Conservation (phyloP, 192 early-diverging fungal genomes). For the Backusella tuberculispora region DNA sequence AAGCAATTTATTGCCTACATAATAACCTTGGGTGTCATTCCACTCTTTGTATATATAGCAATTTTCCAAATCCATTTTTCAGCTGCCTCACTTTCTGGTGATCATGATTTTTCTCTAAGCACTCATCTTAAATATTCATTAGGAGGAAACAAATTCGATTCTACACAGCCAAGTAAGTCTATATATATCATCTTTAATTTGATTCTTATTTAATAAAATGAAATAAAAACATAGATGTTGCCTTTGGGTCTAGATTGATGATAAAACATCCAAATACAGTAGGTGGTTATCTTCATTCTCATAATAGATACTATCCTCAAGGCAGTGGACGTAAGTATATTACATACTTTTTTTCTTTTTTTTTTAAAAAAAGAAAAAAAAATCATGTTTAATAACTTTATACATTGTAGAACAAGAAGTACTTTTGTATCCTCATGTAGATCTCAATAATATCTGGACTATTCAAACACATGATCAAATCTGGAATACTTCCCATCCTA, state of each 20-base stretch:
- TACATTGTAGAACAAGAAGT: slow-evolving; percentile 68
- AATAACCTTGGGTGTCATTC: slow-evolving; percentile 81
- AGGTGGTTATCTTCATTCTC: slow-evolving; percentile 87
- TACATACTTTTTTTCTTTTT: neutral
- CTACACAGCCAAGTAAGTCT: slow-evolving; percentile 49
- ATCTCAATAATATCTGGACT: slow-evolving; percentile 89
- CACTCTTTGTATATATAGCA: slow-evolving; percentile 75
- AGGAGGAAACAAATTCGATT: slow-evolving; percentile 62
- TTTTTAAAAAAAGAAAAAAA: neutral
- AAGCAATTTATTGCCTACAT: neutral
- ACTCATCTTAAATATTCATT: slow-evolving; percentile 88
- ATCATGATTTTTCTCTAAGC: slow-evolving; percentile 93
- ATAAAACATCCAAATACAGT: slow-evolving; percentile 70
- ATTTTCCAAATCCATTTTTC: slow-evolving; percentile 92
- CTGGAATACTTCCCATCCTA: slow-evolving; percentile 30
- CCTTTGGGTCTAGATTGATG: slow-evolving; percentile 66
- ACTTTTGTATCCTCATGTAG: slow-evolving; percentile 77
- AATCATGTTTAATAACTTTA: neutral
- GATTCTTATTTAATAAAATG: neutral
- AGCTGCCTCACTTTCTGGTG: slow-evolving; percentile 72
- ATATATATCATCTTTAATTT: neutral
- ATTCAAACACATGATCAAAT: slow-evolving; percentile 31
- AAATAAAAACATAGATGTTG: slow-evolving; percentile 58
- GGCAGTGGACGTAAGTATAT: slow-evolving; percentile 70
- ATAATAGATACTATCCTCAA: slow-evolving; percentile 61